Evolutionary conservation across 495 filamentous ascomycete genomes (phyloP).

Genomic region (Rostrohypoxylon terebratum): DNA sequence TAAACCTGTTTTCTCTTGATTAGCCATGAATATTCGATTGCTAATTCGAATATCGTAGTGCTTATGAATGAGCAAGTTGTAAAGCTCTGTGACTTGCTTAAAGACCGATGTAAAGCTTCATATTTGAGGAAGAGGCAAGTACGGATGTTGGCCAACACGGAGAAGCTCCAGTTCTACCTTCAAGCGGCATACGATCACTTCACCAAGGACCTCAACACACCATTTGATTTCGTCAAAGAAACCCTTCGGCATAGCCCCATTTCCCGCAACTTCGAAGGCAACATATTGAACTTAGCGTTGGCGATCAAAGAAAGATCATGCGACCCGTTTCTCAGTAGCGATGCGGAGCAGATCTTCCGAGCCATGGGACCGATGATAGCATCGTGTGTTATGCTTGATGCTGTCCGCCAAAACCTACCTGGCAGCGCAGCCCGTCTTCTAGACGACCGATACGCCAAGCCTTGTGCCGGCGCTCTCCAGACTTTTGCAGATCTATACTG

Average conservation of each 20-base stretch:
- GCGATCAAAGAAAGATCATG: conserved; percentile 54
- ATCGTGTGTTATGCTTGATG: conserved; percentile 67
- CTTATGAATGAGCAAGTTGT: conserved; percentile 63
- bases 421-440: conserved; percentile 49
- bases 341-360: conserved; percentile 56
- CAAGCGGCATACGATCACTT: conserved; percentile 69
- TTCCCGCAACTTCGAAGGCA: conserved; percentile 64
- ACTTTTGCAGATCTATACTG: conserved; percentile 62
- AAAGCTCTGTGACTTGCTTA: conserved; percentile 60
- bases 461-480: conserved; percentile 60
- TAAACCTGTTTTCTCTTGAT: background rate
- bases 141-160: conserved; percentile 62
- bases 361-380: conserved; percentile 64
- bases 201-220: conserved; percentile 59
- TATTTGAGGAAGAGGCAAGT: conserved; percentile 54
- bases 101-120: conserved; percentile 53
- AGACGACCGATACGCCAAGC: conserved; percentile 46
- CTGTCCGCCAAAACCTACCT: conserved; percentile 56
- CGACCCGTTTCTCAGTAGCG: conserved; percentile 39
- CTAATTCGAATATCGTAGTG: conserved; percentile 36
- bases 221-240: conserved; percentile 68
- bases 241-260: conserved; percentile 60
- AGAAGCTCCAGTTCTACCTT: conserved; percentile 64
- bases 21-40: background rate
- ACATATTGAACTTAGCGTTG: conserved; percentile 64